Evolutionary conservation across 2,329 filamentous ascomycete genomes (phyloP).

Genomic region (Hyphodiscus sp.): DNA sequence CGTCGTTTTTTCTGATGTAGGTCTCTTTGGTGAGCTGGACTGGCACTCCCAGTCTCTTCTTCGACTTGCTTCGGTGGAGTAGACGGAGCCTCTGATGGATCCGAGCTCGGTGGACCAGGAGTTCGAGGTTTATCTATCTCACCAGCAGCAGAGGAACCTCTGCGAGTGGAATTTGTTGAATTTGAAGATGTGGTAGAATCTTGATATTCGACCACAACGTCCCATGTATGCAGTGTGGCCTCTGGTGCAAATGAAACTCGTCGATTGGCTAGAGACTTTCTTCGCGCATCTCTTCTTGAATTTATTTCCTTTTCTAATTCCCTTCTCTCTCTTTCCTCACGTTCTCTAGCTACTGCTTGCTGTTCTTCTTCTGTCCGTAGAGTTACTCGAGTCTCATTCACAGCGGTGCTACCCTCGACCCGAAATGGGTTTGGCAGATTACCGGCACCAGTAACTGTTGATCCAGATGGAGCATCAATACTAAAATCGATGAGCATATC

Average conservation of each 20-base stretch:
- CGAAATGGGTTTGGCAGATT: constrained; percentile 42
- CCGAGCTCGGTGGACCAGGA: constrained; percentile 34
- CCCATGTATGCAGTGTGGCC: constrained; percentile 94
- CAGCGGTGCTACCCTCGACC: constrained; percentile 32
- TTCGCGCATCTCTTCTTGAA: constrained; percentile 76
- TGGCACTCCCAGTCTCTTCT: constrained; percentile 49
- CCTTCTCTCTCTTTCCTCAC: constrained; percentile 58
- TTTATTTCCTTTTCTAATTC: constrained; percentile 54
- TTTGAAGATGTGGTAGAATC: constrained; percentile 74
- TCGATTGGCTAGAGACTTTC: constrained; percentile 88
- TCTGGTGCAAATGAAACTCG: constrained; percentile 96
- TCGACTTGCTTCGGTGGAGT: constrained; percentile 57
- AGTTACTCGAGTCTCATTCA: constrained; percentile 48
- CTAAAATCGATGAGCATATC: constrained; percentile 26
- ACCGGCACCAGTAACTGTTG: constrained; percentile 31
- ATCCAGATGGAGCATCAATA: constrained; percentile 10
- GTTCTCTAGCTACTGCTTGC: constrained; percentile 60
- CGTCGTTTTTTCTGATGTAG: constrained; percentile 55
- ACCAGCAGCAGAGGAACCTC: constrained; percentile 52
- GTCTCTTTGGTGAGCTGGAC: constrained; percentile 59
- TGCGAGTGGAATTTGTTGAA: constrained; percentile 68
- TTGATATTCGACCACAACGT: constrained; percentile 79
- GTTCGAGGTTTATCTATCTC: constrained; percentile 16
- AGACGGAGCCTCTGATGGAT: constrained; percentile 51
- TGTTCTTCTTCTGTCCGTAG: constrained; percentile 65